Evolutionary conservation across 2,329 filamentous ascomycete genomes (phyloP), one percentile per base, ranked within the genome.

Genomic region (Cryphonectria radicalis): DNA sequence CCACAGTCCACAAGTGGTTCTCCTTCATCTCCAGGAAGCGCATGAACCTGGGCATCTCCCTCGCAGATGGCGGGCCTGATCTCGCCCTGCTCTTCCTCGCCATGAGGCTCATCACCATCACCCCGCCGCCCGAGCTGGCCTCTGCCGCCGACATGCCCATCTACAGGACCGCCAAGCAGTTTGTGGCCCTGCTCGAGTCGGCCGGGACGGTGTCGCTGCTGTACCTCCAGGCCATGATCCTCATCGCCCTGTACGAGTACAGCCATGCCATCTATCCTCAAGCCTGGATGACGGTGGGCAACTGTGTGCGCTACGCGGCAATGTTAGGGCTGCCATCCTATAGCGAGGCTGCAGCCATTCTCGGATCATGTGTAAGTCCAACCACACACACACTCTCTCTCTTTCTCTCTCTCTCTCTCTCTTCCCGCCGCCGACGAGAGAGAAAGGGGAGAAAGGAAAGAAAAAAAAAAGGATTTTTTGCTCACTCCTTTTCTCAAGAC

Each of bases 221-320:
- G 63, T 76, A 83, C 55, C 78, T 87, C 10, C 85, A 87, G 75
- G 82, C 83, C 4, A 79, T 82, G 72, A 73, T 86, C 1, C 78
- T 87, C 19, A 77, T 87, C 32, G 79, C 84, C 10, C 76, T 85
- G 3, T 87, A 85, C 74, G 85, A 87, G 74, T 79, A 83, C 70
- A 82, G 83, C 0, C 85, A 87, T 72, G 81, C 79, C 4, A 83
- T 87, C 63, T 86, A 86, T 73, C 85, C 85, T 4, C 82, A 84
- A 14, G 84, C 84, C 19, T 87, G 83, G 79, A 82, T 86, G 77
- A 82, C 83, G 1, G 79, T 84, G 7, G 84, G 82, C 2, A 78
- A 79, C 75, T 84, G 83, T 75, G 79, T 82, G 28, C 77, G 84
- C 68, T 84, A 86, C 73, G 80, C 81, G 11, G 82, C 84, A 59